phyloP scores from a whole-genome alignment of 2,329 filamentous ascomycete species.

The Monilinia aucupariae region DNA sequence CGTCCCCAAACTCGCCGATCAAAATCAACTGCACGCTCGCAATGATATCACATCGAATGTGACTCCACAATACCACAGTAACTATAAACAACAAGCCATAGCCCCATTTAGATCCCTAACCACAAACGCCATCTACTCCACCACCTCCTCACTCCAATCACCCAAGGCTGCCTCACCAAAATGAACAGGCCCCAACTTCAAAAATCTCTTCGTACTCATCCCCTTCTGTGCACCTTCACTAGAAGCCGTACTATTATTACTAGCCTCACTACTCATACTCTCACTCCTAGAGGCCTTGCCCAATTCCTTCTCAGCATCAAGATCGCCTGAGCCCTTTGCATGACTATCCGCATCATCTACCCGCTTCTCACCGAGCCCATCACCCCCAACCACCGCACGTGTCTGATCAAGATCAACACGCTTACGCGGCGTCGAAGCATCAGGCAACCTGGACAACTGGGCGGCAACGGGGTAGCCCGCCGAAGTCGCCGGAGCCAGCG shows the following conservation, averaged over 20 bases:
- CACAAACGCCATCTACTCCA: not conserved
- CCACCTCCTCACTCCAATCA: constrained; percentile 32
- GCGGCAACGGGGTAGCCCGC: constrained; percentile 25
- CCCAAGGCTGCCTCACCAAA: constrained; percentile 24
- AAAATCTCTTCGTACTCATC: constrained; percentile 22
- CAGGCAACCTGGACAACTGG: not conserved
- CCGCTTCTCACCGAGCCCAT: constrained; percentile 21
- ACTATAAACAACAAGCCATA: not conserved
- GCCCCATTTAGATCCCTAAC: not conserved
- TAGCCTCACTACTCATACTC: constrained; percentile 11
- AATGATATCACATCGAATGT: not conserved
- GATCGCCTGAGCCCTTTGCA: not conserved
- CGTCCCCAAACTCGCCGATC: not conserved
- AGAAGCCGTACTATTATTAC: constrained; percentile 5
- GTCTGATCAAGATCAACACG: constrained; percentile 19
- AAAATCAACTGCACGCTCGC: not conserved
- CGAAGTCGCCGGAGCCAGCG: constrained; percentile 29
- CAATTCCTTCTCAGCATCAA: not conserved
- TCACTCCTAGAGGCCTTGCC: constrained; percentile 2
- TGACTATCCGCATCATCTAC: constrained; percentile 13
- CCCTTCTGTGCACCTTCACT: constrained; percentile 9
- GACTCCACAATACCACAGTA: not conserved
- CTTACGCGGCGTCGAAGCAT: constrained; percentile 14
- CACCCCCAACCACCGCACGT: not conserved
- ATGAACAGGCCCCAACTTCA: constrained; percentile 32